Conservation (phyloP, 2,329 filamentous ascomycete genomes). For the Chrysoporthe deuterocubensis region DNA sequence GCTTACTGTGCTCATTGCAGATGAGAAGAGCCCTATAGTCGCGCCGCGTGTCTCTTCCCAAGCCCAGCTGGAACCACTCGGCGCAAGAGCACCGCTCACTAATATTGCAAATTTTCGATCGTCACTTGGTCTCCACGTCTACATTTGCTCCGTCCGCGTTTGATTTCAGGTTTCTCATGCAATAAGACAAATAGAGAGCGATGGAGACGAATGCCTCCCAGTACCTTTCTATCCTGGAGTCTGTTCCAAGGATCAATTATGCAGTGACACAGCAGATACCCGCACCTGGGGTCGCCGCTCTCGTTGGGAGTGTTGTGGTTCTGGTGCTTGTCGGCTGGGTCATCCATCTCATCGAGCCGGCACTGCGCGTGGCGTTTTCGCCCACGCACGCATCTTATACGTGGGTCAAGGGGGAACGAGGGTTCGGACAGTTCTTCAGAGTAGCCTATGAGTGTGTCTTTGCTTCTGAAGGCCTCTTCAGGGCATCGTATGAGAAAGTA, state of each 20-base stretch:
- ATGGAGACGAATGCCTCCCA: neutral
- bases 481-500: constrained; percentile 2
- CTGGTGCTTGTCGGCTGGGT: neutral
- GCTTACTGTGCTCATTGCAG: neutral
- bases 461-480: neutral
- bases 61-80: neutral
- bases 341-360: constrained; percentile 6
- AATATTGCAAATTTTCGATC: neutral
- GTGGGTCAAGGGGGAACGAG: constrained; percentile 9
- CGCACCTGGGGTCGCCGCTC: neutral
- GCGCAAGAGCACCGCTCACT: neutral
- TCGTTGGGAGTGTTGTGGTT: neutral
- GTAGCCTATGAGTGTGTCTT: constrained; percentile 1
- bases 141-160: neutral
- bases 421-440: constrained; percentile 2
- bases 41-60: neutral
- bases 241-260: neutral
- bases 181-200: neutral
- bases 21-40: neutral
- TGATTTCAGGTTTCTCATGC: neutral
- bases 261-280: neutral
- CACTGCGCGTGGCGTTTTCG: constrained; percentile 2
- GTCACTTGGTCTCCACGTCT: neutral
- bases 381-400: neutral
- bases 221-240: neutral